A percentile compares a stretch with the other conserved stretches of the same genome.
Evolutionary conservation across 2,329 filamentous ascomycete genomes (phyloP).

Genomic region (Fusarium ramigenum): DNA sequence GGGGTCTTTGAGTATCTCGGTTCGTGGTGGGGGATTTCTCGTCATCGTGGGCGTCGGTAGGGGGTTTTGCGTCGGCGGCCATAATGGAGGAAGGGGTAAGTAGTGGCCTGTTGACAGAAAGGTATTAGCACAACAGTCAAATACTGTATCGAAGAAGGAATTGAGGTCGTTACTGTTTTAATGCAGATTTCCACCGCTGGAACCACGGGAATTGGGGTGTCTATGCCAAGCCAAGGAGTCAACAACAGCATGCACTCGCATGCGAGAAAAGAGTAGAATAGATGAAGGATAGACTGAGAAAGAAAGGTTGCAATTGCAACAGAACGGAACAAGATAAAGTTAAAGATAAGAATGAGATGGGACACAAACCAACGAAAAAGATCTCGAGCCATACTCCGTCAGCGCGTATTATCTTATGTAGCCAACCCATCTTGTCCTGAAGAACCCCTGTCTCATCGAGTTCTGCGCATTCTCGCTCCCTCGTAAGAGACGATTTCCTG

Average conservation of each 20-base stretch:
- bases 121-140: neutral
- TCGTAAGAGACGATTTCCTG: slow-evolving; percentile 25
- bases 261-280: neutral
- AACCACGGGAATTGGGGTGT: neutral
- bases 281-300: too few relatives aligned
- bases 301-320: neutral
- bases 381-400: neutral
- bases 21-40: neutral
- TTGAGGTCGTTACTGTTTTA: neutral
- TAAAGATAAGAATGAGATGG: neutral
- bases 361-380: neutral
- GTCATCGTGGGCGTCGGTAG: neutral
- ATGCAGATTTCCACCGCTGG: too few relatives aligned
- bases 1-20: neutral
- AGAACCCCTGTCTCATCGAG: neutral
- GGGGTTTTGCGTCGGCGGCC: neutral
- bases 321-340: accelerated
- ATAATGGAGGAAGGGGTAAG: neutral
- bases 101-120: accelerated
- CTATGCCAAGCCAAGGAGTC: neutral
- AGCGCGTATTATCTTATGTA: neutral
- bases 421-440: neutral
- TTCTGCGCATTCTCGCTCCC: neutral
- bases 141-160: accelerated
- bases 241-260: neutral